Evolutionary conservation across 208 protist species (phyloP).

Genomic region (Leishmania tarentolae): DNA sequence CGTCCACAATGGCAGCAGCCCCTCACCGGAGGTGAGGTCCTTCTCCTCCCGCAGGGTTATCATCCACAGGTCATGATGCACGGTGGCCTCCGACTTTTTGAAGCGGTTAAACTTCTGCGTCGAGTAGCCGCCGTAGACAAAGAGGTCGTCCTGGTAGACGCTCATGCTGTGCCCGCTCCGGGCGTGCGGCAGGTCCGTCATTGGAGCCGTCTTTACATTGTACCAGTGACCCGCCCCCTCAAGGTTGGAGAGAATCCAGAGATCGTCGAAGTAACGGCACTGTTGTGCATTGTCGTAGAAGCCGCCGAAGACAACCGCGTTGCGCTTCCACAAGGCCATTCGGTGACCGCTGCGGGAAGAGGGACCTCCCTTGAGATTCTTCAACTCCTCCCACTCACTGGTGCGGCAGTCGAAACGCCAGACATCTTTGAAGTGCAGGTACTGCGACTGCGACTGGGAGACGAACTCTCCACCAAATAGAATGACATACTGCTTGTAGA

Average conservation of each 20-base stretch:
- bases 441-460: conserved; percentile 92
- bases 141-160: conserved; percentile 85
- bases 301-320: conserved; percentile 90
- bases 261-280: conserved; percentile 89
- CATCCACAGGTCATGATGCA: conserved; percentile 91
- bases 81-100: conserved; percentile 86
- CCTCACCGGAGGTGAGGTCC: background rate
- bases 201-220: conserved; percentile 47
- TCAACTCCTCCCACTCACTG: conserved; percentile 88
- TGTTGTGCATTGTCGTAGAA: conserved; percentile 92
- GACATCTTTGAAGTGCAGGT: conserved; percentile 91
- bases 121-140: conserved; percentile 91
- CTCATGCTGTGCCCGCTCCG: conserved; percentile 85
- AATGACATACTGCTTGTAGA: conserved; percentile 88
- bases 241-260: conserved; percentile 84
- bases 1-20: conserved; percentile 62
- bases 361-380: conserved; percentile 77
- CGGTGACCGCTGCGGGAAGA: conserved; percentile 90
- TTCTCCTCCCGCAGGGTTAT: conserved; percentile 41
- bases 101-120: conserved; percentile 90
- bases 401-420: conserved; percentile 81
- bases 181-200: conserved; percentile 52
- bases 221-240: conserved; percentile 78
- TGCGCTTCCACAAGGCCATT: conserved; percentile 90
- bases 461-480: conserved; percentile 93